phyloP scores from a whole-genome alignment of 768 basidiomycete genomes.

The Tylopilus sp. region DNA sequence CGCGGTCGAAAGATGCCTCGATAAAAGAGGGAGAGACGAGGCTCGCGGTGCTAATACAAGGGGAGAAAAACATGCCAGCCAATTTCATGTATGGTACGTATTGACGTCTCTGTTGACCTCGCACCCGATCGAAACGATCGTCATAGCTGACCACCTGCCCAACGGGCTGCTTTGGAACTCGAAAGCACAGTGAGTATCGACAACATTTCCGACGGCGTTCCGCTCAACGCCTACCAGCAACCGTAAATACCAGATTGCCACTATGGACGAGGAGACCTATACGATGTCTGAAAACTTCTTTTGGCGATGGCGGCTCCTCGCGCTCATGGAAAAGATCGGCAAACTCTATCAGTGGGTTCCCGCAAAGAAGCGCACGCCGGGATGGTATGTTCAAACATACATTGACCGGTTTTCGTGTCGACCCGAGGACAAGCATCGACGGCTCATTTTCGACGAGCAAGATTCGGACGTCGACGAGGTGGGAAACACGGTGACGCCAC shows the following conservation, averaged over 20 bases:
- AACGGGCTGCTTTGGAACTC: constrained; percentile 33
- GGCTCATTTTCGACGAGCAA: constrained; percentile 35
- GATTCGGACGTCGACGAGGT: constrained; percentile 31
- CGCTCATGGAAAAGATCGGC: constrained; percentile 45
- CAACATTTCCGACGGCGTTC: neutral
- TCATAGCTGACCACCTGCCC: constrained; percentile 26
- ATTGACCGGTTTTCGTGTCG: constrained; percentile 26
- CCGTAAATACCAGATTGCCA: constrained; percentile 43
- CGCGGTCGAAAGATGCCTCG: constrained; percentile 11
- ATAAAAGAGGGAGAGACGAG: constrained; percentile 14
- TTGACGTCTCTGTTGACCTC: neutral
- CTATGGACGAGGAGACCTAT: constrained; percentile 45
- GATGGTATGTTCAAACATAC: constrained; percentile 50
- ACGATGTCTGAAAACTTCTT: constrained; percentile 46
- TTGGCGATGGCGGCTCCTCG: constrained; percentile 46
- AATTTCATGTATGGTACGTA: constrained; percentile 39
- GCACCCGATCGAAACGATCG: neutral
- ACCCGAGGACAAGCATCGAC: constrained; percentile 26
- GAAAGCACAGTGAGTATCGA: constrained; percentile 26
- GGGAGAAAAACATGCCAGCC: constrained; percentile 39
- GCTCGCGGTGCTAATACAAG: constrained; percentile 43
- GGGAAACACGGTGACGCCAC: constrained; percentile 30
- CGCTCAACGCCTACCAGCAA: constrained; percentile 27
- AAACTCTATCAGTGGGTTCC: constrained; percentile 33
- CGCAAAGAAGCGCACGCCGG: constrained; percentile 39